Evolutionary conservation across 192 early-diverging fungal genomes (phyloP).

Genomic region (Pilobolus umbonatus): DNA sequence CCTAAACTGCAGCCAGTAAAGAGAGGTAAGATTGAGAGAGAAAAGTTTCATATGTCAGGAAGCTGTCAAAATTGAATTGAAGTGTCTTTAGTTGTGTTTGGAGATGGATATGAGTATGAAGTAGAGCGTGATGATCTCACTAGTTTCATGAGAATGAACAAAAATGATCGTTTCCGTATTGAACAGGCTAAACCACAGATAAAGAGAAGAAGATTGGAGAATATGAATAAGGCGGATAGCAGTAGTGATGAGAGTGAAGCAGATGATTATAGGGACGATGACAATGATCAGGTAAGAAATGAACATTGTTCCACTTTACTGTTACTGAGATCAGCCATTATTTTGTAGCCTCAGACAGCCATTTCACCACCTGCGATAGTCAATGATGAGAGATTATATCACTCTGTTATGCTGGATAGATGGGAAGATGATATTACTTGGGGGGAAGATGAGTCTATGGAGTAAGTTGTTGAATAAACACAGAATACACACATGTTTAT

Average conservation of each 20-base stretch:
- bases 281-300: slow-evolving; percentile 2
- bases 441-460: slow-evolving; percentile 44
- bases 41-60: background rate
- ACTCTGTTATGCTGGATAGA: slow-evolving; percentile 66
- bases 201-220: slow-evolving; percentile 20
- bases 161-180: slow-evolving; percentile 3
- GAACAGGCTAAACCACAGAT: background rate
- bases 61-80: background rate
- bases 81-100: slow-evolving; percentile 13
- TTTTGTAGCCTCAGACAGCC: background rate
- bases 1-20: slow-evolving; percentile 31
- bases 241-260: slow-evolving; percentile 15
- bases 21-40: slow-evolving; percentile 19
- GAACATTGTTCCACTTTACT: too few relatives aligned
- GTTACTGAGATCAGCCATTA: too few relatives aligned
- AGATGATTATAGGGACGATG: slow-evolving; percentile 1
- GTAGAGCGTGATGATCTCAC: slow-evolving; percentile 26
- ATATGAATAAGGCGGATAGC: slow-evolving; percentile 14
- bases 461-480: too few relatives aligned
- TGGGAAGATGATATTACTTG: slow-evolving; percentile 88
- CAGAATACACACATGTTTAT: too few relatives aligned
- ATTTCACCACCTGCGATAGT: background rate
- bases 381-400: slow-evolving; percentile 40
- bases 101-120: slow-evolving; percentile 26
- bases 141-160: slow-evolving; percentile 14